A percentile compares a stretch with the other conserved stretches of the same genome.
Conservation (phyloP, 352 stramenopile genomes). For the Phytophthora podocarpi region DNA sequence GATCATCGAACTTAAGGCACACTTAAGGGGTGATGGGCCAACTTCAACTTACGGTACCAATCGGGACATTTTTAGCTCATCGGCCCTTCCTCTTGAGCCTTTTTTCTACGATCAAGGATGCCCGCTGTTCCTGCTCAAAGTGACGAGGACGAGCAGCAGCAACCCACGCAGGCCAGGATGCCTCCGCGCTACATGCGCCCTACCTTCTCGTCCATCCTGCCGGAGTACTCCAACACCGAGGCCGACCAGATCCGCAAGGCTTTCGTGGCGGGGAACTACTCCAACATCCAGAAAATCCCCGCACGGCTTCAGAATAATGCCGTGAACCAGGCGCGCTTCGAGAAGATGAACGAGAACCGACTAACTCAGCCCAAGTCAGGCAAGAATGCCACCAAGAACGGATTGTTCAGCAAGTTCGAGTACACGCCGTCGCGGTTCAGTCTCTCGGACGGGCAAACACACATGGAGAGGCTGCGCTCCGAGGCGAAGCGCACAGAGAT, state of each 20-base stretch:
- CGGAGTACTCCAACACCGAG: constrained; percentile 82
- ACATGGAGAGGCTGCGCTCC: constrained; percentile 66
- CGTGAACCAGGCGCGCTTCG: constrained; percentile 68
- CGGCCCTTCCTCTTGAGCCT: no score
- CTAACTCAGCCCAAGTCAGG: constrained; percentile 37
- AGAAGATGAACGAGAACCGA: constrained; percentile 83
- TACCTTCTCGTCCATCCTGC: constrained; percentile 83
- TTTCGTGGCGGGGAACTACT: constrained; percentile 70
- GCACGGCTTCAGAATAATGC: constrained; percentile 52
- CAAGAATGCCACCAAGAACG: constrained; percentile 70
- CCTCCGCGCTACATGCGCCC: constrained; percentile 82
- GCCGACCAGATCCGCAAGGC: constrained; percentile 77
- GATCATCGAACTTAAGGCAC: constrained; percentile 18
- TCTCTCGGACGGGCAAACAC: constrained; percentile 61
- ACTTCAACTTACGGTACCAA: constrained; percentile 28
- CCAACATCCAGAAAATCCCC: constrained; percentile 73
- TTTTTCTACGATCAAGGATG: no score
- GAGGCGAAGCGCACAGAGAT: constrained; percentile 77
- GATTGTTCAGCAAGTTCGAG: constrained; percentile 80
- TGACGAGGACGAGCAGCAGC: constrained; percentile 3
- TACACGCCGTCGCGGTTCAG: constrained; percentile 76
- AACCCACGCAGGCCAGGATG: constrained; percentile 12
- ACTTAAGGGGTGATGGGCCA: constrained; percentile 21
- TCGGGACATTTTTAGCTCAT: constrained; percentile 23
- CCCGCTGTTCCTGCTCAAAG: constrained; percentile 2